These are phyloP conservation scores for Amanita inopinata DNA, from an alignment of 768 basidiomycete genomes.

Conservation along the genomic window DNA sequence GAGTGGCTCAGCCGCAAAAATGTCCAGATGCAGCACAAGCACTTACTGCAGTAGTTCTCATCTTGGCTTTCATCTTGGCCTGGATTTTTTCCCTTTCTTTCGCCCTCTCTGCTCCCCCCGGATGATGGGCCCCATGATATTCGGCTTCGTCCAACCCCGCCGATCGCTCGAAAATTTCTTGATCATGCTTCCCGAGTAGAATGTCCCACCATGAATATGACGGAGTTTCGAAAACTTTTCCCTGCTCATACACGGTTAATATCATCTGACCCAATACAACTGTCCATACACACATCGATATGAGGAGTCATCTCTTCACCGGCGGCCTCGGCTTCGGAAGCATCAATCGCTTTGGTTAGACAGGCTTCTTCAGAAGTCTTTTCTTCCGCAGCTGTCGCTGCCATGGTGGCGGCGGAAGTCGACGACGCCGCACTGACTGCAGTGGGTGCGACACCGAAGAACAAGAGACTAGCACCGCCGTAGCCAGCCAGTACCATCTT, in stretches of 20 bases:
- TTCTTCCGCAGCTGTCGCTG: constrained; percentile 16
- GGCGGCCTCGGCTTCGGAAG: constrained; percentile 57
- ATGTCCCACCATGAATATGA: constrained; percentile 79
- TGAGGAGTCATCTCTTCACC: constrained; percentile 25
- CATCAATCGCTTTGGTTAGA: constrained; percentile 57
- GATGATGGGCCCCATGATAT: constrained; percentile 3
- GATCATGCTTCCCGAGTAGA: constrained; percentile 69
- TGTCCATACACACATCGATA: not conserved
- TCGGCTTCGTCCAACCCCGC: constrained; percentile 22
- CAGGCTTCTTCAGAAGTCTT: constrained; percentile 50
- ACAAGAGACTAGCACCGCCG: constrained; percentile 71
- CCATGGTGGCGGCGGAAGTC: constrained; percentile 19
- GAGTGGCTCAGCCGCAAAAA: not conserved
- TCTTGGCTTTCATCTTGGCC: constrained; percentile 27
- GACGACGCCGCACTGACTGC: constrained; percentile 19
- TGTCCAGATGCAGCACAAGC: not conserved
- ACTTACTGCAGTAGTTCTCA: constrained; percentile 44
- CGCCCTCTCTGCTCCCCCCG: constrained; percentile 8
- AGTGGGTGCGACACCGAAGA: constrained; percentile 60
- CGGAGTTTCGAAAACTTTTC: not conserved
- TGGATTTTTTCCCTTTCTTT: constrained; percentile 16
- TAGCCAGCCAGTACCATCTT: constrained; percentile 82
- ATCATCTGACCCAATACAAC: not conserved
- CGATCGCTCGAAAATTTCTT: constrained; percentile 71
- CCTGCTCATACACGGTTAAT: not conserved